A percentile compares a stretch with the other conserved stretches of the same genome.
Conservation (phyloP, 2,329 filamentous ascomycete species). For the Calonectria multiphialidica region DNA sequence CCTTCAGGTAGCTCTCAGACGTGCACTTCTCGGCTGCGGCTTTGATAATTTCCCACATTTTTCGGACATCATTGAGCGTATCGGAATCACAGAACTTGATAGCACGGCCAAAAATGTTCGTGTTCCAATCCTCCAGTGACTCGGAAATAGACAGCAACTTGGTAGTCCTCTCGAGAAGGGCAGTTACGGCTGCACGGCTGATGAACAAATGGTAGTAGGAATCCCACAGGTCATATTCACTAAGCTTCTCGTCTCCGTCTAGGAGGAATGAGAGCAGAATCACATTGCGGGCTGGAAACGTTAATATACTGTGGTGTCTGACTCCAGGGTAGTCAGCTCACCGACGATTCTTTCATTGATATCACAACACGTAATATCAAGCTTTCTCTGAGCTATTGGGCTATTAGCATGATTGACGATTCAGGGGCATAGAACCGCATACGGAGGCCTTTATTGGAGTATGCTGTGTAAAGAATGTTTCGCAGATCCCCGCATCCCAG, state of each 20-base stretch:
- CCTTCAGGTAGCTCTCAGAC: slow-evolving; percentile 15
- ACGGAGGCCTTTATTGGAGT: slow-evolving; percentile 54
- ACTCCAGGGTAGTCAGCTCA: slow-evolving; percentile 42
- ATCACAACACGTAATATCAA: slow-evolving; percentile 71
- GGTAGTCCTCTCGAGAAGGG: slow-evolving; percentile 56
- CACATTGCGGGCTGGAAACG: slow-evolving; percentile 63
- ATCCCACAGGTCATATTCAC: slow-evolving; percentile 58
- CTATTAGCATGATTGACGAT: slow-evolving; percentile 36
- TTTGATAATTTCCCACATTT: slow-evolving; percentile 51
- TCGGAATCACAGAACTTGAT: slow-evolving; percentile 62
- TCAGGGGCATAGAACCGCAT: slow-evolving; percentile 26
- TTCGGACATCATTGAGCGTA: slow-evolving; percentile 56
- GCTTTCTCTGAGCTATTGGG: slow-evolving; percentile 50
- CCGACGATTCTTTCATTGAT: slow-evolving; percentile 62
- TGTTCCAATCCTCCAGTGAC: slow-evolving; percentile 58
- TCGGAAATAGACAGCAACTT: slow-evolving; percentile 55
- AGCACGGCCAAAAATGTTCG: slow-evolving; percentile 55
- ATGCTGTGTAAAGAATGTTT: slow-evolving; percentile 67
- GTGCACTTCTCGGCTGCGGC: slow-evolving; percentile 30
- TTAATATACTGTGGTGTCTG: not conserved
- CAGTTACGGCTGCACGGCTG: slow-evolving; percentile 47
- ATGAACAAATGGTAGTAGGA: slow-evolving; percentile 68
- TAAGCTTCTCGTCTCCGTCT: slow-evolving; percentile 49
- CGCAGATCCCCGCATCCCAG: slow-evolving; percentile 69
- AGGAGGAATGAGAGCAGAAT: slow-evolving; percentile 64